Evolutionary conservation across 306 rosid genomes (phyloP).

Genomic region (Benincasa hispida): DNA sequence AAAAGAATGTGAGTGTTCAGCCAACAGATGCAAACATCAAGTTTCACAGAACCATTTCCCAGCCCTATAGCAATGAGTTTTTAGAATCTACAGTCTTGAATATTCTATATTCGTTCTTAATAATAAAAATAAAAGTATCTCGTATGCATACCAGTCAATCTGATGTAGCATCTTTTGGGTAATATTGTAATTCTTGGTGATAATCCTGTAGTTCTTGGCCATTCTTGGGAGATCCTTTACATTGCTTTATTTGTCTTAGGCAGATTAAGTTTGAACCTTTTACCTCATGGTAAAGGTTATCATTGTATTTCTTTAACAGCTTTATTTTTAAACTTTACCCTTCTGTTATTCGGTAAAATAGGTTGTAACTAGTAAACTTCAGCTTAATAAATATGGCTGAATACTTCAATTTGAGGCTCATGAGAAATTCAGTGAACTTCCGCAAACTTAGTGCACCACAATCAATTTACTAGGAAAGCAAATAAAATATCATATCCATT

Average conservation of each 20-base stretch:
- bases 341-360: neutral
- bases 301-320: neutral
- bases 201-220: neutral
- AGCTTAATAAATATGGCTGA: neutral
- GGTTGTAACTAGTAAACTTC: neutral
- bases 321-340: neutral
- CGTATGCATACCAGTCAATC: neutral
- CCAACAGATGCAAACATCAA: neutral
- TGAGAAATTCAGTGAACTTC: neutral
- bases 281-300: too few relatives aligned
- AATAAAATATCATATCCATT: neutral
- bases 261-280: too few relatives aligned
- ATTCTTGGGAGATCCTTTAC: neutral
- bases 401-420: neutral
- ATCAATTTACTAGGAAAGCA: neutral
- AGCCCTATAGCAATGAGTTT: neutral
- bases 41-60: neutral
- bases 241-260: too few relatives aligned
- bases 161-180: neutral
- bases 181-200: neutral
- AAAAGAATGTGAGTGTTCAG: neutral
- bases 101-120: neutral
- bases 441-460: neutral
- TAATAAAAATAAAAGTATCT: neutral
- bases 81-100: neutral